phyloP scores from a whole-genome alignment of 805 yeast species.

The Pichia scutulata region DNA sequence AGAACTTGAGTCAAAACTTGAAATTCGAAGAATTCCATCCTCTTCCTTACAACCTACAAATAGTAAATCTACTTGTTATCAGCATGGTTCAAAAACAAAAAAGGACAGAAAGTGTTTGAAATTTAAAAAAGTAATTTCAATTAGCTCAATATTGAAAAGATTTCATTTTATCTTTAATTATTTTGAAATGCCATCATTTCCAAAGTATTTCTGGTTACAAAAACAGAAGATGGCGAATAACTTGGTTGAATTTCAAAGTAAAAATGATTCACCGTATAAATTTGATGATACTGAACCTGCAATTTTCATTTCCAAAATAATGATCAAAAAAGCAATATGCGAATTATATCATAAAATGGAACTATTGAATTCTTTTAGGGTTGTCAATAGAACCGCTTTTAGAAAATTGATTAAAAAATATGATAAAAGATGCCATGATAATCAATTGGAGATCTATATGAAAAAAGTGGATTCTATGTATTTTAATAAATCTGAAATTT shows the following conservation, averaged over 20 bases:
- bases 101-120: background rate
- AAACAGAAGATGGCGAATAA: background rate
- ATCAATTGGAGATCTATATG: conserved; percentile 42
- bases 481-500: conserved; percentile 51
- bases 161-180: conserved; percentile 22
- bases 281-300: conserved; percentile 32
- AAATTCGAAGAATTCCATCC: background rate
- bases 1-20: conserved; percentile 33
- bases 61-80: conserved; percentile 1
- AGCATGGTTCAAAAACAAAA: background rate
- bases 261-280: background rate
- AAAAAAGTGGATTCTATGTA: conserved; percentile 45
- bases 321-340: conserved; percentile 56
- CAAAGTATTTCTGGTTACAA: conserved; percentile 28
- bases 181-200: conserved; percentile 36
- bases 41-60: background rate
- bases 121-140: background rate
- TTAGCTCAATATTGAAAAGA: background rate
- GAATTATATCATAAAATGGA: conserved; percentile 71
- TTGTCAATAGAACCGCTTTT: conserved; percentile 78
- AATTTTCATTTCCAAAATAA: conserved; percentile 55
- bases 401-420: conserved; percentile 84
- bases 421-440: conserved; percentile 59
- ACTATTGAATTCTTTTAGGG: conserved; percentile 58
- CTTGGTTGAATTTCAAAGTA: background rate